Evolutionary conservation across 441 rosid species (phyloP).

Genomic region (Gossypium armourianum): DNA sequence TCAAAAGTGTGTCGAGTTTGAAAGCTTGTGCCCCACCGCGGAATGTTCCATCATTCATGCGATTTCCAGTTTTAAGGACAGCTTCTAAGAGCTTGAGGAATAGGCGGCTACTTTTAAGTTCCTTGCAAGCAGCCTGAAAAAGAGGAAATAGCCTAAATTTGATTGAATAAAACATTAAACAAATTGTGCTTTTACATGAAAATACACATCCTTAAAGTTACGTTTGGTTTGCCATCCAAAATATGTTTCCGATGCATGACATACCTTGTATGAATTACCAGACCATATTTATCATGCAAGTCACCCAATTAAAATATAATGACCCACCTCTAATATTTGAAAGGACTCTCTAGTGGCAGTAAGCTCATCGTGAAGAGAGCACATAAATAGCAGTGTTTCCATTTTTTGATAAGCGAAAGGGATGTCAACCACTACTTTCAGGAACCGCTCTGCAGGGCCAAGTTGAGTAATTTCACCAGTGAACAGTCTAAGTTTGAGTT

Average conservation of each 20-base stretch:
- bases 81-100: conserved; percentile 94
- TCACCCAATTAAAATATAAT: conserved; percentile 11
- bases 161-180: conserved; percentile 9
- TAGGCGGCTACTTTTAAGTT: conserved; percentile 66
- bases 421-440: conserved; percentile 65
- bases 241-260: neutral
- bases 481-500: conserved; percentile 77
- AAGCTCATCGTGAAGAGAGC: conserved; percentile 67
- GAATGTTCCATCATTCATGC: conserved; percentile 95
- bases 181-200: neutral
- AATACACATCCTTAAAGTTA: neutral
- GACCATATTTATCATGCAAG: neutral
- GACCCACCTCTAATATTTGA: conserved; percentile 59
- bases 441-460: conserved; percentile 82
- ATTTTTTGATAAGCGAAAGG: conserved; percentile 75
- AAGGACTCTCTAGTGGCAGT: conserved; percentile 52
- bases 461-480: conserved; percentile 63
- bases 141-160: conserved; percentile 15
- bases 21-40: conserved; percentile 96
- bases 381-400: conserved; percentile 78
- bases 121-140: conserved; percentile 70
- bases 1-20: conserved; percentile 90
- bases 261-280: neutral
- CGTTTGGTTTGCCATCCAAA: neutral
- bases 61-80: conserved; percentile 93